Evolutionary conservation across 495 filamentous ascomycete genomes (phyloP).

Genomic region (Talaromyces ruber): DNA sequence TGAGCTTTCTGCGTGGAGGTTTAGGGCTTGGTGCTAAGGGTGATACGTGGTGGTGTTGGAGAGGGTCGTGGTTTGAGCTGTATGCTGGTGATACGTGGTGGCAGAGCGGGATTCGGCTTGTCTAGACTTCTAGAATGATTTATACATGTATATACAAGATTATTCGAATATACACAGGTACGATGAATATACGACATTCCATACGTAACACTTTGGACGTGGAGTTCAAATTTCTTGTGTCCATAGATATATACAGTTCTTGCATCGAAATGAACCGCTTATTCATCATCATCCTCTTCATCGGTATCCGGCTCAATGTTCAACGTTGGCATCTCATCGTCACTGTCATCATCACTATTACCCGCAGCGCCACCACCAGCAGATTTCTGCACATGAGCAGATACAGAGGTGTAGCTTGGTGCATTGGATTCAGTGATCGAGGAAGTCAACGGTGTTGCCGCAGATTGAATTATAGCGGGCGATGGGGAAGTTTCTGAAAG

Average conservation of each 20-base stretch:
- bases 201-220: slow-evolving; percentile 1
- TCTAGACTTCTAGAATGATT: not conserved
- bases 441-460: not conserved
- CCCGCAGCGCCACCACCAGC: not conserved
- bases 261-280: not conserved
- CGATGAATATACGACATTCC: not conserved
- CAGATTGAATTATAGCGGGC: not conserved
- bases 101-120: slow-evolving; percentile 47
- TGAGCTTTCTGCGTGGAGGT: slow-evolving; percentile 46
- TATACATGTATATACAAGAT: not conserved
- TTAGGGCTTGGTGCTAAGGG: slow-evolving; percentile 39
- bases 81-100: slow-evolving; percentile 51
- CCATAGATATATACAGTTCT: not conserved
- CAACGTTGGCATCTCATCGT: slow-evolving; percentile 40
- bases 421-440: not conserved
- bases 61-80: slow-evolving; percentile 38
- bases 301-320: slow-evolving; percentile 41
- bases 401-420: not conserved
- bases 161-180: not conserved
- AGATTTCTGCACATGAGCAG: not conserved
- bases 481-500: not conserved
- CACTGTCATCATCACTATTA: slow-evolving; percentile 32
- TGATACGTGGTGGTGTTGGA: slow-evolving; percentile 52
- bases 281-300: slow-evolving; percentile 14
- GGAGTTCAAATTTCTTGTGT: not conserved